Evolutionary conservation across 2,329 filamentous ascomycete species (phyloP), one percentile per base, ranked within the genome.

Genomic region (Fusarium zealandicum): DNA sequence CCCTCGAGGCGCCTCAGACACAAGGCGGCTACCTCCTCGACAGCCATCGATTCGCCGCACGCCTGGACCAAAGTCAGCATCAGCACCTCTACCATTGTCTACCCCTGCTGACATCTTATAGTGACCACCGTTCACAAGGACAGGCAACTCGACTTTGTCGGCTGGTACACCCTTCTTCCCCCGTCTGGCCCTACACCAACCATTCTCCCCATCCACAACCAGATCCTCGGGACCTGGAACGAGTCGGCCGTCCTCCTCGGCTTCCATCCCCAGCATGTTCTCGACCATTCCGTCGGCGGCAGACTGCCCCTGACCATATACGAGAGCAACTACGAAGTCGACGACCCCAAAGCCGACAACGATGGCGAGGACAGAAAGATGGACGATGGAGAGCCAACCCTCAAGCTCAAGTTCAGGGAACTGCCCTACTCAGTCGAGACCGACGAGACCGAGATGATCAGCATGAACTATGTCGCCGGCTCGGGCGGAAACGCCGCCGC

Each of bases 391-490:
- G 74, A 85, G 28, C 72, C 78, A 1, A 73, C 78, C 3, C 71
- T 86, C 18, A 84, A 82, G 43, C 81, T 95, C 55, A 89, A 85
- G 67, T 98, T 98, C 74, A 85, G 88, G 54, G 89, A 96, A 69
- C 76, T 98, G 9, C 85, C 89, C 2, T 98, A 95, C 73, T 89
- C 89, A 0, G 87, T 98, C 2, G 95, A 98, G 76, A 96, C 93
- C 0, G 92, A 91, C 9, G 93, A 98, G 73, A 93, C 93, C 1
- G 95, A 99, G 74, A 97, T 97, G 92, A 98, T 99, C 63, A 90
- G 90, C 64, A 90, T 99, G 68, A 92, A 97, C 73, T 96, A 93
- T 63, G 89, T 99, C 16, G 93, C 93, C 1, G 87, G 88, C 45
- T 91, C 90, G 32, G 90, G 90, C 39, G 90, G 90, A 40, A 93